These are phyloP conservation scores for Eucalyptus sp. DNA, from an alignment of 345 rosid genomes.

Conservation along the genomic window DNA sequence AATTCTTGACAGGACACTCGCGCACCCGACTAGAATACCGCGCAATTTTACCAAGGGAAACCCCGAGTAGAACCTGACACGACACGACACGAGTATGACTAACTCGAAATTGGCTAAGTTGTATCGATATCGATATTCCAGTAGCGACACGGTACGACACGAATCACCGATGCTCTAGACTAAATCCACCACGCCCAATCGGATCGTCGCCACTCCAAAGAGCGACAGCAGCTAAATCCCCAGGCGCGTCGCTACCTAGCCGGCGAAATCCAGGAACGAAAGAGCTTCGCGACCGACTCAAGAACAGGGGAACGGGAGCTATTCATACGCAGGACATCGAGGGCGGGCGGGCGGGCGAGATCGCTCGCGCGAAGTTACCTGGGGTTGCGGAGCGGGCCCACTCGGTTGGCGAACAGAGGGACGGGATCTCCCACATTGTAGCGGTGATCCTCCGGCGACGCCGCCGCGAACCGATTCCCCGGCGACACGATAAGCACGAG, in stretches of 20 bases:
- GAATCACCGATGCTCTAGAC: not conserved
- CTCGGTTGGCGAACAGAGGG: slow-evolving; percentile 68
- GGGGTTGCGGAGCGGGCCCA: slow-evolving; percentile 76
- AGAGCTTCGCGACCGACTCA: not conserved
- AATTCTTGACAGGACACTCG: not conserved
- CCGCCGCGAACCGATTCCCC: not conserved
- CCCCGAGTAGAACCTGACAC: not conserved
- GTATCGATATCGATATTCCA: not conserved
- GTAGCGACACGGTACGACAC: not conserved
- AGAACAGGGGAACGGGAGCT: not conserved
- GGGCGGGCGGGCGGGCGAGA: not conserved
- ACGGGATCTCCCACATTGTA: slow-evolving; percentile 62
- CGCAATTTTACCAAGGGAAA: not conserved
- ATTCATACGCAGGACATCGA: not conserved
- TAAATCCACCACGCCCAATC: not conserved
- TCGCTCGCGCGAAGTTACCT: slow-evolving; percentile 15
- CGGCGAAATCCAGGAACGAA: not conserved
- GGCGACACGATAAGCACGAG: not conserved
- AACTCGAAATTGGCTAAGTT: not conserved
- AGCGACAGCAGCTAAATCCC: not conserved
- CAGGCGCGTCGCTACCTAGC: not conserved
- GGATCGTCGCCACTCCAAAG: not conserved
- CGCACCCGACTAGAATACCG: not conserved
- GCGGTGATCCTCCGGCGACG: slow-evolving; percentile 22
- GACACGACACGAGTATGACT: not conserved